Evolutionary conservation across 495 filamentous ascomycete genomes (phyloP), one percentile per base, ranked within the genome.

Genomic region (Penicillium alfredii): DNA sequence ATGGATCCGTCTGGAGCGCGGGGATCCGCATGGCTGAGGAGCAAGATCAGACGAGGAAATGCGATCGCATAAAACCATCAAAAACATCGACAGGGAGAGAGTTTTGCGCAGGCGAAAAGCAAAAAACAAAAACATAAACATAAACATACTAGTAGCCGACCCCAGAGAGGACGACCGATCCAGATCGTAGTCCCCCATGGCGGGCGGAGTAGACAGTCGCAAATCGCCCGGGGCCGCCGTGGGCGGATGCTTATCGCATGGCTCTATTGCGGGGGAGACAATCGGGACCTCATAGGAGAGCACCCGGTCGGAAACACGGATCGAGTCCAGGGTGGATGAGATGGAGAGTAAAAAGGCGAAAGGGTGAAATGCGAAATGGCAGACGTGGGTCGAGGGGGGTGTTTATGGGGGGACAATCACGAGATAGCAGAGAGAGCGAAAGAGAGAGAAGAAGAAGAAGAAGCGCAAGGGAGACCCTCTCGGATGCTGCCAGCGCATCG

Each of bases 171-270:
- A 50, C 12, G 58, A 54, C 15, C 50, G 49, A 43, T 58, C 60
- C 38, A 39, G 45, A 49, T 60, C 60, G 45, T 49, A 53, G 57
- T 61, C 58, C 53, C 61, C 53, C 64, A 68, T 68, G 45, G 54
- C n/a, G n/a, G n/a, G n/a, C n/a, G n/a, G 45, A 40, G 36, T 34
- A 46, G 33, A 46, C 37, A 32, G 44, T 56, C 46, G 49, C 53
- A 42, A 53, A 44, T 42, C 42, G 47, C 40, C 47, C 53, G 47
- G 45, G 42, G 44, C 49, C 31, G 38, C 31, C 23, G 24, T 30
- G 29, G 42, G 42, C 33, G 35, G 40, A 41, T 51, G 9, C 47
- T 54, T 57, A 57, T 55, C 50, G 53, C 53, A 57, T 55, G 51
- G 42, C 45, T 55, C 51, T 48, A 54, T 49, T 39, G 50, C 45